A percentile compares a stretch with the other conserved stretches of the same genome.
phyloP scores from a whole-genome alignment of 495 filamentous ascomycete species.

The Platismatia glauca region DNA sequence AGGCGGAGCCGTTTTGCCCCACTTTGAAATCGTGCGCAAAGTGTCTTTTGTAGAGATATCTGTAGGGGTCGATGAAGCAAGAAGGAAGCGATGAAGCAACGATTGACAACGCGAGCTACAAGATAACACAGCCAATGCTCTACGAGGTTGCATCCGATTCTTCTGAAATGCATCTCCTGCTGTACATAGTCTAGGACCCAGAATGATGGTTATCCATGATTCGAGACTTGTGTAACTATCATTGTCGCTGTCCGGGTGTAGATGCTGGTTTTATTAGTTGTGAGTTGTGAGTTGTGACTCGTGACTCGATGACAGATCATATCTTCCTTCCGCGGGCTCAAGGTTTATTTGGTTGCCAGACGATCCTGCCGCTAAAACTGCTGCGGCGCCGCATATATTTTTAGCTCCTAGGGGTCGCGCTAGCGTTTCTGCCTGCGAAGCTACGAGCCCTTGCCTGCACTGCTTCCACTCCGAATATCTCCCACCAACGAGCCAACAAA shows the following conservation, averaged over 20 bases:
- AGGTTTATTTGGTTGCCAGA: background rate
- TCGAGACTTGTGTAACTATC: background rate
- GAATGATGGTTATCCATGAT: too few species aligned
- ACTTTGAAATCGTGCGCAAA: background rate
- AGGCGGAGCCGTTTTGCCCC: background rate
- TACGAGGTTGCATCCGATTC: too few species aligned
- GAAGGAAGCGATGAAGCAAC: background rate
- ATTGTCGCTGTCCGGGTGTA: background rate
- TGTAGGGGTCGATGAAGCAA: too few species aligned
- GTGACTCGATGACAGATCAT: too few species aligned
- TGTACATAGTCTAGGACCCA: background rate
- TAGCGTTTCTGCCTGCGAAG: background rate
- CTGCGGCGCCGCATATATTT: background rate
- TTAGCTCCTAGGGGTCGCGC: background rate
- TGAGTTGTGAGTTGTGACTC: too few species aligned
- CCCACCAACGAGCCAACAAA: background rate
- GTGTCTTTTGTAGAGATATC: background rate
- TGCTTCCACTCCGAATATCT: background rate
- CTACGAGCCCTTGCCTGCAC: background rate
- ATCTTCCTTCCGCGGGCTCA: too few species aligned
- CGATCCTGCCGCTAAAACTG: background rate
- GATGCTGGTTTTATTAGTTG: too few species aligned
- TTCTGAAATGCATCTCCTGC: too few species aligned
- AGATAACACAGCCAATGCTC: too few species aligned
- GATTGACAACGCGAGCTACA: too few species aligned